A percentile compares a stretch with the other conserved stretches of the same genome.
Evolutionary conservation across 495 filamentous ascomycete species (phyloP).

Genomic region (Annulohypoxylon stygium): DNA sequence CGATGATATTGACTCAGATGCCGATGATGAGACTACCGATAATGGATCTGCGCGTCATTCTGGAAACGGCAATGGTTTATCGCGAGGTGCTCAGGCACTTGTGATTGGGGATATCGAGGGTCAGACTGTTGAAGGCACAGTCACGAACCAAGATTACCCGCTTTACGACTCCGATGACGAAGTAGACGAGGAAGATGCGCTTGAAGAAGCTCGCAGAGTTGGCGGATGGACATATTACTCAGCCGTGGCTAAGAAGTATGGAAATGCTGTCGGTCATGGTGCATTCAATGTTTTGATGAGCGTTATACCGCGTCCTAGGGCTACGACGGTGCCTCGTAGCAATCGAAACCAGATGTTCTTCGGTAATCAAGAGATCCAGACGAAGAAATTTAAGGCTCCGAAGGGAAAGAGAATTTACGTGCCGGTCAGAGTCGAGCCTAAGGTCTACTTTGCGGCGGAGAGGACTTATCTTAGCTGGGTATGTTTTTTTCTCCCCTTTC

Average conservation of each 20-base stretch:
- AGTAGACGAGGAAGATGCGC: slow-evolving; percentile 70
- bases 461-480: slow-evolving; percentile 96
- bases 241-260: slow-evolving; percentile 59
- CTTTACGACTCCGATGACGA: slow-evolving; percentile 95
- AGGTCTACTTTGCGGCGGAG: slow-evolving; percentile 97
- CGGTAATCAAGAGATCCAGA: slow-evolving; percentile 64
- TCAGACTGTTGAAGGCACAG: slow-evolving; percentile 59
- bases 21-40: slow-evolving; percentile 59
- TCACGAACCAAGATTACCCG: slow-evolving; percentile 78
- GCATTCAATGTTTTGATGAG: slow-evolving; percentile 61
- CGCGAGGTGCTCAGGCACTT: slow-evolving; percentile 49
- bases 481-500: slow-evolving; percentile 42
- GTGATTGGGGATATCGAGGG: slow-evolving; percentile 60
- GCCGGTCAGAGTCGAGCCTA: slow-evolving; percentile 94
- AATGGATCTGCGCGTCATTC: slow-evolving; percentile 28
- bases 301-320: slow-evolving; percentile 70
- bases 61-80: slow-evolving; percentile 49
- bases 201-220: slow-evolving; percentile 78
- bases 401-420: slow-evolving; percentile 95
- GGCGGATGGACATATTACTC: slow-evolving; percentile 79
- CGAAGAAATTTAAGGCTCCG: slow-evolving; percentile 83
- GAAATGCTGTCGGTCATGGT: slow-evolving; percentile 51
- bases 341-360: slow-evolving; percentile 63
- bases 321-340: slow-evolving; percentile 69
- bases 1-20: slow-evolving; percentile 70